A percentile compares a stretch with the other conserved stretches of the same genome.
Conservation (phyloP, 2,329 filamentous ascomycete genomes). For the Aspergillus bombycis region DNA sequence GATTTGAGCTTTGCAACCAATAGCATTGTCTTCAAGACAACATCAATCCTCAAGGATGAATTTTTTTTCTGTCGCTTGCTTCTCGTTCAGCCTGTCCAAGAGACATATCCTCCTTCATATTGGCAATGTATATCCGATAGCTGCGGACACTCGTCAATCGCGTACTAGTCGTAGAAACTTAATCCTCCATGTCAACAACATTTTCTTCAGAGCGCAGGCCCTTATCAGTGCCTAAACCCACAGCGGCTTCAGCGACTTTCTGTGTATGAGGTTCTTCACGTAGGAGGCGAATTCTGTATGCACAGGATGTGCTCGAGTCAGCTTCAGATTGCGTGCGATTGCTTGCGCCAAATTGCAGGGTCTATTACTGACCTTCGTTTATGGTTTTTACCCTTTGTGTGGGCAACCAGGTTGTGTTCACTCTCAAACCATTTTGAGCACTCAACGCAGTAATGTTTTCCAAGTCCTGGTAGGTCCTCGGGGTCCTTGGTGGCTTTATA, state of each 20-base stretch:
- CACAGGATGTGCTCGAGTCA: constrained; percentile 13
- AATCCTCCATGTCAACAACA: constrained; percentile 48
- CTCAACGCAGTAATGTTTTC: constrained; percentile 83
- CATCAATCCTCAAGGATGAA: constrained; percentile 8
- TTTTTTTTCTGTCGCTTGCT: constrained; percentile 1
- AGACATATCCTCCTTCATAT: constrained; percentile 6
- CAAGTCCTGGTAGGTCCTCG: constrained; percentile 87
- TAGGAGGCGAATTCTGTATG: constrained; percentile 73
- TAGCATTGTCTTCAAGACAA: constrained; percentile 18
- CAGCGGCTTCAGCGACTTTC: constrained; percentile 79
- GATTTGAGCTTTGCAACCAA: constrained; percentile 17
- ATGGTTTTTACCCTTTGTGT: constrained; percentile 87
- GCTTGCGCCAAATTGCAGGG: neutral
- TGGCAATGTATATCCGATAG: neutral
- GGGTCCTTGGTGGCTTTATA: constrained; percentile 77
- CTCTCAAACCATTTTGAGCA: constrained; percentile 97
- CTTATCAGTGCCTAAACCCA: constrained; percentile 73
- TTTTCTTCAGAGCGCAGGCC: constrained; percentile 47
- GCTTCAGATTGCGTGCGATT: constrained; percentile 5
- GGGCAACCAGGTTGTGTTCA: constrained; percentile 72
- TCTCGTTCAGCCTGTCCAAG: neutral
- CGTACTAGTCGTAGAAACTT: constrained; percentile 13
- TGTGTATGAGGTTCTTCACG: constrained; percentile 85
- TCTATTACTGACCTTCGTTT: constrained; percentile 70
- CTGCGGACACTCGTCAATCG: neutral